A percentile compares a stretch with the other conserved stretches of the same genome.
phyloP scores from a whole-genome alignment of 1,139 yeast genomes.

The Yamadazyma atmosphaerica region DNA sequence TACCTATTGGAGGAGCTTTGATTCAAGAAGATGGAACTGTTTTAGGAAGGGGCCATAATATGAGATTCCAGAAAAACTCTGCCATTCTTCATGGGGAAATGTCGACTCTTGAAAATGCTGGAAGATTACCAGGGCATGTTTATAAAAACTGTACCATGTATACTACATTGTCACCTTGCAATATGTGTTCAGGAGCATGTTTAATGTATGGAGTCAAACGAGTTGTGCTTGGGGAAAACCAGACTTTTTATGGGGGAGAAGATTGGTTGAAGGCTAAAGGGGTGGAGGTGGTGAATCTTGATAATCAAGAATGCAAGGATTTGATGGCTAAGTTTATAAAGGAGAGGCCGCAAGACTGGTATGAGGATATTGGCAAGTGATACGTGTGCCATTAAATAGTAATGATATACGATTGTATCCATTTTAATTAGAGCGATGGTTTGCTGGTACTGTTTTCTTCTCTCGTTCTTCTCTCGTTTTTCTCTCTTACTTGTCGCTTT shows the following conservation, averaged over 20 bases:
- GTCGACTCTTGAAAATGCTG: slow-evolving; percentile 85
- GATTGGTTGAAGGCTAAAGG: slow-evolving; percentile 65
- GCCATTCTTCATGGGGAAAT: slow-evolving; percentile 92
- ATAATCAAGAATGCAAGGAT: slow-evolving; percentile 66
- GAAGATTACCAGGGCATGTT: slow-evolving; percentile 68
- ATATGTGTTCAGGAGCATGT: slow-evolving; percentile 95
- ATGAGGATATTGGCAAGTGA: slow-evolving; percentile 95
- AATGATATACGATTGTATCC: not conserved
- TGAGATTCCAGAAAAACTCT: slow-evolving; percentile 77
- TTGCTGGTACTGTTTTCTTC: slow-evolving; percentile 1
- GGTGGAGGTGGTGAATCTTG: slow-evolving; percentile 69
- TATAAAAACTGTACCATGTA: slow-evolving; percentile 79
- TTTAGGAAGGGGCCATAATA: slow-evolving; percentile 85
- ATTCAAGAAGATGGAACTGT: slow-evolving; percentile 75
- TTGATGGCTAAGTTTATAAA: slow-evolving; percentile 75
- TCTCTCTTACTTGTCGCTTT: too few species aligned
- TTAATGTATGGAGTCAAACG: slow-evolving; percentile 82
- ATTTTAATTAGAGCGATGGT: too few species aligned
- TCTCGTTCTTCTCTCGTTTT: too few species aligned
- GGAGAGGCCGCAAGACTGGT: slow-evolving; percentile 81
- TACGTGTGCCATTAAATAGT: too few species aligned
- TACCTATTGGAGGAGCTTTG: slow-evolving; percentile 83
- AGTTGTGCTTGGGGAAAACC: slow-evolving; percentile 86
- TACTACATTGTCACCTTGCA: slow-evolving; percentile 89
- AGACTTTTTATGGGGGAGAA: slow-evolving; percentile 76